Evolutionary conservation across 1,284 basidiomycete species (phyloP), one percentile per base, ranked within the genome.

Genomic region (Cutaneotrichosporon sp.): DNA sequence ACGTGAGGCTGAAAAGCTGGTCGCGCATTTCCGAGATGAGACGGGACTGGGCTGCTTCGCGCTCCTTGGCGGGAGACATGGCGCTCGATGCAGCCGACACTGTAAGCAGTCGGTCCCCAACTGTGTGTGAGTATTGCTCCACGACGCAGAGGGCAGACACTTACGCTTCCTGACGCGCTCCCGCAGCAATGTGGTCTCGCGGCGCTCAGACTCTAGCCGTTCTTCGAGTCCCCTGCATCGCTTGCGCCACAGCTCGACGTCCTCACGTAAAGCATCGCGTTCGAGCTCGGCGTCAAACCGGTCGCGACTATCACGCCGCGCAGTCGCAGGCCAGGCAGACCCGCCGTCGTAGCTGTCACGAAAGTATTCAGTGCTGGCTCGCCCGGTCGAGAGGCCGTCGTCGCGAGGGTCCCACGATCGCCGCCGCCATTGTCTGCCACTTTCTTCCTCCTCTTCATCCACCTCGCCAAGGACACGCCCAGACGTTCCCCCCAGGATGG

Each of bases 131-230:
- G 46, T 24, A 14, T 10, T 31, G 9, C 14, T 9, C 29, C 9
- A 17, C 27, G 29, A 6, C 17, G 22, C 24, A n/a, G 31, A 22
- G 43, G n/a, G 19, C 0, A 12, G 17, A 22, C 3, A 63, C 68
- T 63, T 53, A 71, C 69, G 60, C 52, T 72, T 74, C 22, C 71
- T 50, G 4, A 72, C 63, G 6, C 71, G 59, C 10, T 72, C 70
- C 14, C 66, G 58, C 25, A 71, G 50, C 0, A 67, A 45, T 1
- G 41, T 54, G 1, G 55, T 49, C 35, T 72, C 68, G 31, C 62
- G 61, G 35, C 62, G 59, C 57, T 74, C 71, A 5, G 54, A 49
- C 25, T 69, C 68, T 17, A 69, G 52, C 48, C 54, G 54, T 42
- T 71, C 68, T 41, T 72, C 68, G 31, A 70, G 42, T 4, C 49